Conservation (phyloP, 345 rosid species). For the sweet orange (Citrus sinensis) region DNA sequence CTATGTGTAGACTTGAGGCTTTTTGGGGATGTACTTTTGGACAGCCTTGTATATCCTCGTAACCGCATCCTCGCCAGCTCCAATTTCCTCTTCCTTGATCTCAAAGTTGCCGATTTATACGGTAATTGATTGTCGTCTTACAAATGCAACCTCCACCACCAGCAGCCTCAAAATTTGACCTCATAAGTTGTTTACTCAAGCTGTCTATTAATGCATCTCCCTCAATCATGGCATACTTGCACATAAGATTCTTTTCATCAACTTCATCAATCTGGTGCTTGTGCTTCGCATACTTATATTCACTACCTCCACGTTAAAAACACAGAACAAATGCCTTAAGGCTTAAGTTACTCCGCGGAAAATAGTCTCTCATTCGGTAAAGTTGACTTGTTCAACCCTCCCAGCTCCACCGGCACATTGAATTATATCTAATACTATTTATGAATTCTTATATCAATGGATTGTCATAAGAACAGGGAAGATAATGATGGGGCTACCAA, state of each 20-base stretch:
- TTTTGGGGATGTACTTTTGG: constrained; percentile 24
- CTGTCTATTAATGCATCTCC: constrained; percentile 25
- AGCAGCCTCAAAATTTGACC: constrained; percentile 21
- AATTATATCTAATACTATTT: too few relatives aligned
- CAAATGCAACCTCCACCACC: constrained; percentile 20
- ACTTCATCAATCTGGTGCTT: constrained; percentile 31
- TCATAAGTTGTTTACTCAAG: constrained; percentile 21
- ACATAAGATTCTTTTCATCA: constrained; percentile 17
- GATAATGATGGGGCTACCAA: too few relatives aligned
- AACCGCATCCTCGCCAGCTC: constrained; percentile 12
- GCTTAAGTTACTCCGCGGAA: background rate
- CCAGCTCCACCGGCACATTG: too few relatives aligned
- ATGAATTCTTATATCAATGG: too few relatives aligned
- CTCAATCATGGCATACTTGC: constrained; percentile 27
- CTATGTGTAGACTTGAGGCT: constrained; percentile 20
- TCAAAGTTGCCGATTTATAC: constrained; percentile 8
- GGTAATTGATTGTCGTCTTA: constrained; percentile 25
- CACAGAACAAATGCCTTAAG: background rate
- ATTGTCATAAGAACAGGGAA: too few relatives aligned
- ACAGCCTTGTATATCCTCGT: constrained; percentile 19
- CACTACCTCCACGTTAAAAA: constrained; percentile 14
- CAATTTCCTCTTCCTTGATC: constrained; percentile 25
- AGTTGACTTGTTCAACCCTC: too few relatives aligned
- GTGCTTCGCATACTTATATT: background rate
- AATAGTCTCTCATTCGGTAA: background rate